A percentile compares a stretch with the other conserved stretches of the same genome.
Evolutionary conservation across 169 alveolate genomes (phyloP).

Genomic region (Cryptosporidium sp.): DNA sequence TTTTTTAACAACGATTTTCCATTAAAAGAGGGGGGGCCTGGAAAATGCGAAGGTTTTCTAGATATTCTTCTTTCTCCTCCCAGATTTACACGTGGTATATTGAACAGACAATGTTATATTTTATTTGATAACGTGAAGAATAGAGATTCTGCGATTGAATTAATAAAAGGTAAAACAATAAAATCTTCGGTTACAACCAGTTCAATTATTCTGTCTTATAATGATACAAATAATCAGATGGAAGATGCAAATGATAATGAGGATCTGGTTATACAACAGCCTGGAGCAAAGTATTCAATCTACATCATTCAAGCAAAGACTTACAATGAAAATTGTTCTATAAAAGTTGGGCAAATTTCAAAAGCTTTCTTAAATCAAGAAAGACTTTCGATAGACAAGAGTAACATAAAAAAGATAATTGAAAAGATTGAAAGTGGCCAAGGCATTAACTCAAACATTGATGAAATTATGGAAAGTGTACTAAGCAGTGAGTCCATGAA

Average conservation of each 20-base stretch:
- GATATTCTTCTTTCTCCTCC: conserved; percentile 64
- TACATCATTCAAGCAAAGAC: conserved; percentile 54
- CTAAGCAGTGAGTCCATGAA: neutral
- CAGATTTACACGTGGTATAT: conserved; percentile 57
- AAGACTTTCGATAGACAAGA: conserved; percentile 22
- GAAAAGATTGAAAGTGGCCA: conserved; percentile 49
- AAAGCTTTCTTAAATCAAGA: conserved; percentile 25
- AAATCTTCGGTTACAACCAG: conserved; percentile 39
- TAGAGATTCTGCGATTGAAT: conserved; percentile 40
- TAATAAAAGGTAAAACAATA: conserved; percentile 61
- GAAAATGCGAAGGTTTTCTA: conserved; percentile 36
- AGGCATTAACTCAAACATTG: neutral
- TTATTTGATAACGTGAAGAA: conserved; percentile 43
- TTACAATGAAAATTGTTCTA: neutral
- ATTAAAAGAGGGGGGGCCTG: conserved; percentile 23
- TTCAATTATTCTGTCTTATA: neutral
- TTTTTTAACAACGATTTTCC: conserved; percentile 46
- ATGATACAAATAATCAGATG: neutral
- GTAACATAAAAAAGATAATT: conserved; percentile 34
- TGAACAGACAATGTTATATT: conserved; percentile 51
- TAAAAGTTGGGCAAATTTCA: conserved; percentile 22
- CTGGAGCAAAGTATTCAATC: conserved; percentile 14
- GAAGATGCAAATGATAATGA: neutral
- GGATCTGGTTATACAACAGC: neutral
- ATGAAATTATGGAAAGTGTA: neutral